A percentile compares a stretch with the other conserved stretches of the same genome.
phyloP scores from a whole-genome alignment of 1,284 basidiomycete genomes.

The Rhizoctonia solani region DNA sequence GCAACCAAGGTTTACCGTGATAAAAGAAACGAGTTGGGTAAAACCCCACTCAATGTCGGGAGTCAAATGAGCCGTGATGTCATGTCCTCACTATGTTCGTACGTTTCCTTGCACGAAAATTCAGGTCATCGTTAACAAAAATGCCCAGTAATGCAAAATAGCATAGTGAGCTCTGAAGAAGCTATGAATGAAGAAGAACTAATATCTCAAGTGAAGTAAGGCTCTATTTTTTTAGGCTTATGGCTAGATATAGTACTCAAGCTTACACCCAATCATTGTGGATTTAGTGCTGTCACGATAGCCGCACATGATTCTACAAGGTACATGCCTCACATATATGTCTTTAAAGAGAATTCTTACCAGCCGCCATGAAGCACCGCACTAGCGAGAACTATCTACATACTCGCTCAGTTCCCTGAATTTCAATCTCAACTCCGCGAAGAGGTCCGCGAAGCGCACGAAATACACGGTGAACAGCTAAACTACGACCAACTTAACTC shows the following conservation, averaged over 20 bases:
- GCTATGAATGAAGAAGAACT: neutral
- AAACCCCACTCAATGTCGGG: neutral
- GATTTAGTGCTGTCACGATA: neutral
- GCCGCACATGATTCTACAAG: constrained; percentile 6
- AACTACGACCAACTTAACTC: constrained; percentile 21
- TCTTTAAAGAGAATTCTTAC: neutral
- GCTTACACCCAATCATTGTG: too few species aligned
- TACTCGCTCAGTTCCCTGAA: neutral
- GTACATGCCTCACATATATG: neutral
- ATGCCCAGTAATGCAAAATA: neutral
- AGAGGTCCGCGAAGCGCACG: neutral
- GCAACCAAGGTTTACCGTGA: neutral
- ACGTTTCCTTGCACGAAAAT: neutral
- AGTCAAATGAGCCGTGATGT: neutral
- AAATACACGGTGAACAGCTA: constrained; percentile 39
- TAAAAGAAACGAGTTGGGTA: neutral
- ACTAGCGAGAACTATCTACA: neutral
- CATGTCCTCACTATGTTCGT: constrained; percentile 8
- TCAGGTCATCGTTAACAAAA: neutral
- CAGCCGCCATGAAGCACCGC: neutral
- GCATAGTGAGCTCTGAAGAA: neutral
- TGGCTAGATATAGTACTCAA: neutral
- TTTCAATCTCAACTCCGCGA: neutral
- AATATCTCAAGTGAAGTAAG: constrained; percentile 18
- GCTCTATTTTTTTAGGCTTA: neutral